These are phyloP conservation scores for Phytophthora fragariae DNA, from an alignment of 352 stramenopile species.

Conservation along the genomic window DNA sequence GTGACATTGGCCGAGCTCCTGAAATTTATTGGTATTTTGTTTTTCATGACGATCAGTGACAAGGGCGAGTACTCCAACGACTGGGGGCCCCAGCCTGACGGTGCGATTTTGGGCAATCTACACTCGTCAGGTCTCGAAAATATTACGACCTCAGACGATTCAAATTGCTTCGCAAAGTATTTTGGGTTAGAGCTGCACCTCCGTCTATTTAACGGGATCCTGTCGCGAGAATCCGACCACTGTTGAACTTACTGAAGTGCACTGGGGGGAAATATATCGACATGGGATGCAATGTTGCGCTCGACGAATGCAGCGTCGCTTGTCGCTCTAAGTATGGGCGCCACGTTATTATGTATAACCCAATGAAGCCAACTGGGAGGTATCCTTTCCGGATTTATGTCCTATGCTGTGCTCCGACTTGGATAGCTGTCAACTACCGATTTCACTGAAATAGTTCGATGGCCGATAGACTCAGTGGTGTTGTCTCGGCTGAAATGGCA, in stretches of 20 bases:
- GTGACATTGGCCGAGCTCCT: slow-evolving; percentile 36
- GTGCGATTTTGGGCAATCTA: slow-evolving; percentile 16
- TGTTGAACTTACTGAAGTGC: background rate
- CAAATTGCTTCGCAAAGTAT: slow-evolving; percentile 13
- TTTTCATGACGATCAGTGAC: slow-evolving; percentile 30
- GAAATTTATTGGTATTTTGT: slow-evolving; percentile 42
- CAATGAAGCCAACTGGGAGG: background rate
- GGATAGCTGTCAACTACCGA: background rate
- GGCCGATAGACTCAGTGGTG: background rate
- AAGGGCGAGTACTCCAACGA: slow-evolving; percentile 39
- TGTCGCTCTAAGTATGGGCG: background rate
- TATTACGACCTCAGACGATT: slow-evolving; percentile 37
- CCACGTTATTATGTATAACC: background rate
- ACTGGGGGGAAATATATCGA: slow-evolving; percentile 15
- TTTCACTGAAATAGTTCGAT: background rate
- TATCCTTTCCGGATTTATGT: background rate
- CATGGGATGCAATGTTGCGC: background rate
- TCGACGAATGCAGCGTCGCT: background rate
- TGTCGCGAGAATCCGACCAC: background rate
- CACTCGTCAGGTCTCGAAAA: slow-evolving; percentile 8
- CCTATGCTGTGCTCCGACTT: background rate
- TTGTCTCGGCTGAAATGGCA: background rate
- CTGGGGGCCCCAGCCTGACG: slow-evolving; percentile 32
- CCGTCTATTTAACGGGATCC: background rate
- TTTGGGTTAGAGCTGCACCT: background rate